phyloP scores from a whole-genome alignment of 805 yeast genomes.

The Candida mattraensis region DNA sequence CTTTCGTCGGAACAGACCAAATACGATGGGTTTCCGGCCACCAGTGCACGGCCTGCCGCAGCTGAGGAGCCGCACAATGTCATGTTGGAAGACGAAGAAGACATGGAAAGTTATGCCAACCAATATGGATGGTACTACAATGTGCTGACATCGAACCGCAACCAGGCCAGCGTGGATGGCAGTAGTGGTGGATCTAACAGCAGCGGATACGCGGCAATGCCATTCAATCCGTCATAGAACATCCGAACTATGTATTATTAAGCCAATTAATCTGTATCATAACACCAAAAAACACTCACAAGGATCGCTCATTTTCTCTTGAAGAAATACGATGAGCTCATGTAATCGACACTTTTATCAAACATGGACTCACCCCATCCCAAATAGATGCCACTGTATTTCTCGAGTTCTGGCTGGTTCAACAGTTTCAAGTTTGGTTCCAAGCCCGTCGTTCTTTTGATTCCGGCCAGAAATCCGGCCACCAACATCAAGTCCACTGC shows the following conservation, averaged over 20 bases:
- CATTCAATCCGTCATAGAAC: slow-evolving; percentile 32
- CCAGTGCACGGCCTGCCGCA: too few species aligned
- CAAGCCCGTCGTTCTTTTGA: slow-evolving; percentile 70
- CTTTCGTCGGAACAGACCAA: slow-evolving; percentile 3
- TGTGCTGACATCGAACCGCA: slow-evolving; percentile 18
- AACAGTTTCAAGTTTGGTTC: slow-evolving; percentile 53
- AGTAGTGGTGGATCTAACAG: slow-evolving; percentile 7
- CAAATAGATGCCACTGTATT: slow-evolving; percentile 64
- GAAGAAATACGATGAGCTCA: slow-evolving; percentile 75
- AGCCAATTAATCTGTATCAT: too few species aligned
- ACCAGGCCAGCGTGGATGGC: slow-evolving; percentile 4
- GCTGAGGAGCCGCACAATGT: slow-evolving; percentile 3
- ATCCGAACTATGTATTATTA: too few species aligned
- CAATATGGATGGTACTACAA: slow-evolving; percentile 37
- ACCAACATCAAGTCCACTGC: slow-evolving; percentile 60
- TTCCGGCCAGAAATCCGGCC: slow-evolving; percentile 70
- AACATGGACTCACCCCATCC: slow-evolving; percentile 82
- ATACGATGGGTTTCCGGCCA: too few species aligned
- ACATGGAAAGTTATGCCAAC: slow-evolving; percentile 31
- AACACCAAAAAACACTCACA: too few species aligned
- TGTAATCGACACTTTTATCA: slow-evolving; percentile 67
- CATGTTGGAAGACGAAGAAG: slow-evolving; percentile 34
- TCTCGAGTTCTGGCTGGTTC: slow-evolving; percentile 46
- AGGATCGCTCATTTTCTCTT: slow-evolving; percentile 55
- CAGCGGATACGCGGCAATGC: slow-evolving; percentile 28